These are phyloP conservation scores for Pythium coloratum DNA, from an alignment of 352 stramenopile genomes.

Conservation along the genomic window DNA sequence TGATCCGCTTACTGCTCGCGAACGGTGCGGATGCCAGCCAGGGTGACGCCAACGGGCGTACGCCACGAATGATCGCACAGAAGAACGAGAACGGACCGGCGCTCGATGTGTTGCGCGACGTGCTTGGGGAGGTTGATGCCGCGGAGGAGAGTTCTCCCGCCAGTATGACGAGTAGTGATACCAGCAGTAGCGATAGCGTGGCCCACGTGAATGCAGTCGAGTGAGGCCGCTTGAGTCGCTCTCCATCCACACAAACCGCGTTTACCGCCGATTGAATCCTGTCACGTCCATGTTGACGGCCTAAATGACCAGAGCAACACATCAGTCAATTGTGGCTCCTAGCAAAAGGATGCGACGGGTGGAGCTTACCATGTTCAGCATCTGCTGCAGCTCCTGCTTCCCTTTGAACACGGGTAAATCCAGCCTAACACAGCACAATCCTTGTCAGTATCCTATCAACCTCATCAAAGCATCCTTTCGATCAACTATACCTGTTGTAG, in stretches of 20 bases:
- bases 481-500: constrained; percentile 59
- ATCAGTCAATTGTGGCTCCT: neutral
- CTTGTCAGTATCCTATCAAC: neutral
- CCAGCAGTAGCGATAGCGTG: constrained; percentile 16
- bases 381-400: constrained; percentile 92
- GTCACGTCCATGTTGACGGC: constrained; percentile 76
- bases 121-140: constrained; percentile 29
- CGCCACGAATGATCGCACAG: constrained; percentile 60
- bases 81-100: constrained; percentile 69
- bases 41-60: constrained; percentile 48
- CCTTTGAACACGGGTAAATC: constrained; percentile 75
- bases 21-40: constrained; percentile 53
- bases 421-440: constrained; percentile 37
- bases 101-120: constrained; percentile 55
- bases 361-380: constrained; percentile 86
- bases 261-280: constrained; percentile 70
- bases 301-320: constrained; percentile 25
- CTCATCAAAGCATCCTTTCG: neutral
- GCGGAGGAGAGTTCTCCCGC: neutral
- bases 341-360: neutral
- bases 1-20: constrained; percentile 64
- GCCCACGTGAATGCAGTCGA: neutral
- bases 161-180: neutral
- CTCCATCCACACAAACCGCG: neutral
- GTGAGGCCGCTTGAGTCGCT: neutral